A percentile compares a stretch with the other conserved stretches of the same genome.
These are phyloP conservation scores for Termitomyces sp. DNA, from an alignment of 768 basidiomycete genomes.

Conservation along the genomic window DNA sequence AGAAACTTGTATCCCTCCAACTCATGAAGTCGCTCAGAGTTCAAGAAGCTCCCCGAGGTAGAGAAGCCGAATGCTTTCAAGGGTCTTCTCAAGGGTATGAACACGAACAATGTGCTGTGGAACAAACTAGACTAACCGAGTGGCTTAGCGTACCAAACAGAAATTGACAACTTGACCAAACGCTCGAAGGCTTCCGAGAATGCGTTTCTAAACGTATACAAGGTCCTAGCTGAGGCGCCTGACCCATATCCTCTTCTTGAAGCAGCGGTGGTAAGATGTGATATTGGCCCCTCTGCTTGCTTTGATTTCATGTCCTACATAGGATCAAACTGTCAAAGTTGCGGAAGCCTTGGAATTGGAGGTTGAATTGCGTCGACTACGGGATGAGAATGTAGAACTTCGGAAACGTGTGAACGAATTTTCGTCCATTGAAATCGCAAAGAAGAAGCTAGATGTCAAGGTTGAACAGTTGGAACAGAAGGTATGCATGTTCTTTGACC, in stretches of 20 bases:
- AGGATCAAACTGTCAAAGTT: constrained; percentile 93
- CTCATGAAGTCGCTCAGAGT: constrained; percentile 50
- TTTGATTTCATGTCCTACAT: background rate
- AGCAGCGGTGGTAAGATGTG: constrained; percentile 66
- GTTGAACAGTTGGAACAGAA: constrained; percentile 80
- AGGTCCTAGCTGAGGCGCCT: constrained; percentile 92
- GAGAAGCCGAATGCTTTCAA: constrained; percentile 89
- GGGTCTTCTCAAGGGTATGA: constrained; percentile 75
- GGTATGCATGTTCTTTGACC: constrained; percentile 32
- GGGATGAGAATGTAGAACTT: constrained; percentile 80
- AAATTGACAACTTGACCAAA: constrained; percentile 93
- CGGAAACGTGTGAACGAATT: constrained; percentile 65
- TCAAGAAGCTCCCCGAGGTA: constrained; percentile 90
- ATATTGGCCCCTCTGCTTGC: background rate
- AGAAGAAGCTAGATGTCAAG: constrained; percentile 69
- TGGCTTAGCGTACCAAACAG: constrained; percentile 80
- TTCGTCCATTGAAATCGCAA: constrained; percentile 55
- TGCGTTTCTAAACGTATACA: constrained; percentile 95
- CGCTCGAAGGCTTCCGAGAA: constrained; percentile 91
- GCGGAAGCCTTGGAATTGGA: constrained; percentile 78
- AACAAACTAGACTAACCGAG: background rate
- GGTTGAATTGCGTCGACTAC: constrained; percentile 61
- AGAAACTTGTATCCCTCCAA: background rate
- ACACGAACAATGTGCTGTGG: background rate
- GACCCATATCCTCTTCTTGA: constrained; percentile 97